Percentiles rank a stretch among this genome's conserved stretches.
Conservation (phyloP, 179 eudicot genomes). For the Gypsophila paniculata region DNA sequence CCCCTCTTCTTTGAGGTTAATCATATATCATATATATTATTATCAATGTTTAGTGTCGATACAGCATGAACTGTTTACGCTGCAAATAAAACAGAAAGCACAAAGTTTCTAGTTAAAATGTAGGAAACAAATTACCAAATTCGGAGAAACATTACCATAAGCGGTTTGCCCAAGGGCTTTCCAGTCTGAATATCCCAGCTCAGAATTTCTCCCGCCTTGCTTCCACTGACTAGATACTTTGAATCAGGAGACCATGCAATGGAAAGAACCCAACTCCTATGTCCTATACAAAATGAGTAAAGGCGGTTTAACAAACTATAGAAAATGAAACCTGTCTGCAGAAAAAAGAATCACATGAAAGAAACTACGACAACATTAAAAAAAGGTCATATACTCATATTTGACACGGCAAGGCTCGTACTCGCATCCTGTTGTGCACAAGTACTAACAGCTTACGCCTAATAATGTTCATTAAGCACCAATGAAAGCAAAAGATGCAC, state of each 20-base stretch:
- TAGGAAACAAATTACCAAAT: not conserved
- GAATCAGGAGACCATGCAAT: constrained; percentile 99
- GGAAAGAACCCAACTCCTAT: constrained; percentile 93
- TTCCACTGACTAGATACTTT: constrained; percentile 92
- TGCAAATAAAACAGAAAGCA: not conserved
- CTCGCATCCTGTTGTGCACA: too few species aligned
- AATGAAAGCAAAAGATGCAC: not conserved
- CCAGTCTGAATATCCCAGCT: constrained; percentile 95
- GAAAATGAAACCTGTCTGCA: too few species aligned
- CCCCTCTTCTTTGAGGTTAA: too few species aligned
- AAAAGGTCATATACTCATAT: too few species aligned
- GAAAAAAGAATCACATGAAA: too few species aligned
- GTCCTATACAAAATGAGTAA: constrained; percentile 43
- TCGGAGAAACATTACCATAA: constrained; percentile 50
- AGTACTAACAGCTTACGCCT: not conserved
- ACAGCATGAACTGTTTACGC: too few species aligned
- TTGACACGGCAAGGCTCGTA: too few species aligned
- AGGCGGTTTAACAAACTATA: constrained; percentile 13
- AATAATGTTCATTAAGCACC: not conserved
- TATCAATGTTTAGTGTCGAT: too few species aligned
- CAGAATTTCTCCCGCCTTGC: constrained; percentile 84
- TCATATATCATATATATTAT: too few species aligned
- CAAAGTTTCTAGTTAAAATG: not conserved
- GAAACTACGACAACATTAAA: too few species aligned
- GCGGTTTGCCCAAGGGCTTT: constrained; percentile 64